Conservation (phyloP, 495 filamentous ascomycete species). For the Venustampulla echinocandica region DNA sequence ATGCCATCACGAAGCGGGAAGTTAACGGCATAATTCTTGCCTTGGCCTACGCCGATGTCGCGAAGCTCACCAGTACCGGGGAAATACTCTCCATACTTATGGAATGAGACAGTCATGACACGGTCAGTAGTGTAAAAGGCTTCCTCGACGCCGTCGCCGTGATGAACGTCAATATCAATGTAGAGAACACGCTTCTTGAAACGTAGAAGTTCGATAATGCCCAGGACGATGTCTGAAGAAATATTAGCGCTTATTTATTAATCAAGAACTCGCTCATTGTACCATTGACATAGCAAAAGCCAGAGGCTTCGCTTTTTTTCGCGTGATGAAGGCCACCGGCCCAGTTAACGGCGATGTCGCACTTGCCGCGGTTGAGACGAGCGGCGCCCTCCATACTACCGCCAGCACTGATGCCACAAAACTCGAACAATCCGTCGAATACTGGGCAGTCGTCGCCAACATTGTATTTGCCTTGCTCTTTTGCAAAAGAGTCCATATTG, state of each 20-base stretch:
- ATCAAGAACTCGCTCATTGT: conserved; percentile 20
- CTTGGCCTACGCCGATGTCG: conserved; percentile 85
- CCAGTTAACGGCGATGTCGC: conserved; percentile 97
- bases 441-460: conserved; percentile 97
- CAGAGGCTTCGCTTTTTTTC: conserved; percentile 92
- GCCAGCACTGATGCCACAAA: conserved; percentile 94
- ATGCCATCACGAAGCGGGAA: conserved; percentile 96
- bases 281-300: conserved; percentile 99
- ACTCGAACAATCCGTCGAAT: conserved; percentile 96
- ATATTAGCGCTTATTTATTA: conserved; percentile 4
- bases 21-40: conserved; percentile 94
- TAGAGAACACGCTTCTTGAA: conserved; percentile 92
- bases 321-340: conserved; percentile 95
- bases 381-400: conserved; percentile 97
- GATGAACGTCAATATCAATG: conserved; percentile 97
- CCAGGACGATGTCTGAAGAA: conserved; percentile 80
- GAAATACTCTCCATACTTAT: conserved; percentile 99
- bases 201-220: conserved; percentile 89
- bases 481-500: conserved; percentile 91
- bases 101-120: conserved; percentile 97
- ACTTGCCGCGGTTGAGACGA: conserved; percentile 83
- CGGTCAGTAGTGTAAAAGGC: conserved; percentile 96
- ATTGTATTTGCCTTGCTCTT: conserved; percentile 95
- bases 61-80: conserved; percentile 93
- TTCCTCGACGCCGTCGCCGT: conserved; percentile 96